Evolutionary conservation across 169 alveolate species (phyloP), one percentile per base, ranked within the genome.

Genomic region (Plasmodium vinckei): DNA sequence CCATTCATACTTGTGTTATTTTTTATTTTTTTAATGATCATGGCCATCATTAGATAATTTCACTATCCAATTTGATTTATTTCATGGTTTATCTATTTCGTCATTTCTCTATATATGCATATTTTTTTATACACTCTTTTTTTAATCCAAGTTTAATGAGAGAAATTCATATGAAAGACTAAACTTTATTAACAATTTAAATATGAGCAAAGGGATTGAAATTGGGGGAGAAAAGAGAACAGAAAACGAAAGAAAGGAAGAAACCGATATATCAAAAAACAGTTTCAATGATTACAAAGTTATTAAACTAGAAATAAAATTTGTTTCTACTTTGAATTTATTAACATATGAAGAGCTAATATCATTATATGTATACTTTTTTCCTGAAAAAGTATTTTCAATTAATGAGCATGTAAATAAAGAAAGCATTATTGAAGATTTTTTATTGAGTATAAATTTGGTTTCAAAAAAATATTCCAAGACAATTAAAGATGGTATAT

Each of bases 261-360:
- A 64, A 75, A 75, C 49, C n/a, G 65, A 75, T 44, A 25, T 23
- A 49, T 47, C 44, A 6, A 63, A 75, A 47, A 61, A 75, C 25
- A 33, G 5, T 33, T 33, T 33, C 42, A 33, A 33, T 33, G 42
- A 33, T 33, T 75, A 75, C 71, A 57, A 64, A 23, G 44, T 75
- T 44, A 75, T 75, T 64, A 75, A 75, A 75, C 88, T 75, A 47
- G 88, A 75, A 63, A 75, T 75, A 75, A 77, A 75, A 75, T 75
- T 75, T 64, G 75, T 75, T 19, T 67, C 88, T 63, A 75, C 77
- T 9, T 25, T 75, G 56, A 63, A 75, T 75, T 49, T 75, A 75
- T 57, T 75, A 75, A 75, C 88, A 64, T 27, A 33, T 21, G 88
- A 75, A n/a, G 88, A 75, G 65, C 51, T 75, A 57, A 46, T 63